phyloP scores from a whole-genome alignment of 2,329 filamentous ascomycete species.

The Xylaria sp. region DNA sequence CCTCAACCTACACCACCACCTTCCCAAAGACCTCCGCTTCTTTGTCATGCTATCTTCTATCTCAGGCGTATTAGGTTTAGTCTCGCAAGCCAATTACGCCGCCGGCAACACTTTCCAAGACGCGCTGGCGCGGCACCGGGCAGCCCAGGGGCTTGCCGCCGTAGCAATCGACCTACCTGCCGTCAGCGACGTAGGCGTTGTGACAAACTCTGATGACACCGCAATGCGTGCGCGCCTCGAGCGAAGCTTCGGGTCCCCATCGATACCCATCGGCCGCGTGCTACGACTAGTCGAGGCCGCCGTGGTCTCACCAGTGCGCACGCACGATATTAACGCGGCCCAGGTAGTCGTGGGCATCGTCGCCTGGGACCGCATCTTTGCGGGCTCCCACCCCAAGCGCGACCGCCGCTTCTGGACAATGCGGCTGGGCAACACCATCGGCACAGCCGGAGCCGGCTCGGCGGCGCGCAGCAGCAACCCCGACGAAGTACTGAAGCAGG shows the following conservation, averaged over 20 bases:
- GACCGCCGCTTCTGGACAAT: neutral
- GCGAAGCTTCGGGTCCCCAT: neutral
- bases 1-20: conserved; percentile 35
- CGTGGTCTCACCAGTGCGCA: too few relatives aligned
- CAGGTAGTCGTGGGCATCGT: neutral
- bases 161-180: conserved; percentile 6
- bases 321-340: neutral
- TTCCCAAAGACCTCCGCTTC: conserved; percentile 35
- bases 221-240: neutral
- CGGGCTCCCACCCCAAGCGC: neutral
- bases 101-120: conserved; percentile 39
- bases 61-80: conserved; percentile 25
- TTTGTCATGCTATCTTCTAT: conserved; percentile 43
- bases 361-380: neutral
- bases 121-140: conserved; percentile 17
- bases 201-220: neutral
- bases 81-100: conserved; percentile 37
- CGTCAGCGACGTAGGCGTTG: conserved; percentile 37
- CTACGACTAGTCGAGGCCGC: neutral
- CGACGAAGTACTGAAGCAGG: neutral
- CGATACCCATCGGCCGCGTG: neutral
- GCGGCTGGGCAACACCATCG: neutral
- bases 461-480: neutral
- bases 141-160: conserved; percentile 20
- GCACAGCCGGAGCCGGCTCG: neutral